These are phyloP conservation scores for Wickerhamiella azyma DNA, from an alignment of 805 yeast genomes.

Conservation along the genomic window DNA sequence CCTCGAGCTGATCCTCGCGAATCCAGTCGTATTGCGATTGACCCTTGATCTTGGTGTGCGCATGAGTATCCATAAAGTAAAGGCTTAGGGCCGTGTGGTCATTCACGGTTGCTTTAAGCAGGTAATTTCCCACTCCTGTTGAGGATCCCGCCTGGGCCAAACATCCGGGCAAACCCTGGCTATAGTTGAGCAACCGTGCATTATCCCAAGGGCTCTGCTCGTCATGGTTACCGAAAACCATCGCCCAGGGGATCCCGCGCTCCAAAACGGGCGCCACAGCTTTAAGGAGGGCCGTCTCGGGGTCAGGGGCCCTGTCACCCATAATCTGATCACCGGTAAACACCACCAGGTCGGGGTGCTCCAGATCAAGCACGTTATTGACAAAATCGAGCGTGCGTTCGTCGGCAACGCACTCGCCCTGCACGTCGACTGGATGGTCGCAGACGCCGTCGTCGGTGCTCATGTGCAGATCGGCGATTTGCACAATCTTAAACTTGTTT, in stretches of 20 bases:
- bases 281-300: conserved; percentile 70
- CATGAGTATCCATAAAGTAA: conserved; percentile 76
- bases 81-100: conserved; percentile 39
- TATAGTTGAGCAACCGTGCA: conserved; percentile 43
- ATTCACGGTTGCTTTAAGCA: conserved; percentile 30
- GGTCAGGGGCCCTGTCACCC: conserved; percentile 68
- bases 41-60: conserved; percentile 38
- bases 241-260: conserved; percentile 67
- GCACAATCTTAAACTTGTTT: conserved; percentile 55
- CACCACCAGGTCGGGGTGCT: conserved; percentile 73
- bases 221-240: conserved; percentile 87
- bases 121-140: conserved; percentile 78
- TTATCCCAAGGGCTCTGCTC: conserved; percentile 66
- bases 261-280: conserved; percentile 55
- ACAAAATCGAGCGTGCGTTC: conserved; percentile 51
- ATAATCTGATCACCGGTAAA: conserved; percentile 85
- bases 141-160: conserved; percentile 46
- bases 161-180: conserved; percentile 52
- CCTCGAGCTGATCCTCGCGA: conserved; percentile 44
- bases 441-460: conserved; percentile 76
- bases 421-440: conserved; percentile 34
- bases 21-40: conserved; percentile 71
- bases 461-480: conserved; percentile 83
- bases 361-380: conserved; percentile 49
- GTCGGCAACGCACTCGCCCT: conserved; percentile 57